Percentiles rank a stretch among this genome's conserved stretches.
Evolutionary conservation across 805 yeast genomes (phyloP).

Genomic region (Saccharomyces eubayanus): DNA sequence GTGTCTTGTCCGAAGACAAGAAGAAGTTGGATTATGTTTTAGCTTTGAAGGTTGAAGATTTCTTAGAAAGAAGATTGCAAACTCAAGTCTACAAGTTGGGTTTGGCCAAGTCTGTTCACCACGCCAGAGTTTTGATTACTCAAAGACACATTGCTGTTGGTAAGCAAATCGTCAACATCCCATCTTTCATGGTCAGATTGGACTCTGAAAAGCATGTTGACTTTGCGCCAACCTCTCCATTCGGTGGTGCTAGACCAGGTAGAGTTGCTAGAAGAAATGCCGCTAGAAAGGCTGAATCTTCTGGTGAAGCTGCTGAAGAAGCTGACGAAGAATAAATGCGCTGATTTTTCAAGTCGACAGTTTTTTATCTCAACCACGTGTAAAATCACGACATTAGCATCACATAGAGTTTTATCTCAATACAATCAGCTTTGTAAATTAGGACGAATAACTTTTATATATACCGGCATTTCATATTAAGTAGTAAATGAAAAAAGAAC

Average conservation of each 20-base stretch:
- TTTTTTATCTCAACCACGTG: background rate
- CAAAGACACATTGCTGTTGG: conserved; percentile 99
- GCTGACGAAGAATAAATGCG: conserved; percentile 61
- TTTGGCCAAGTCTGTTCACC: conserved; percentile 98
- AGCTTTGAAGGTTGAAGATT: conserved; percentile 96
- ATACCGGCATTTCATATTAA: background rate
- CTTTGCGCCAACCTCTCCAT: conserved; percentile 97
- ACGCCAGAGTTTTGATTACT: conserved; percentile 96
- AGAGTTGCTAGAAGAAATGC: conserved; percentile 96
- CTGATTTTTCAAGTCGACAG: background rate
- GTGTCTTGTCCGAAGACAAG: conserved; percentile 98
- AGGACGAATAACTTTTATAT: background rate
- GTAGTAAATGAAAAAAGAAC: background rate
- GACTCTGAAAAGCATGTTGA: conserved; percentile 99
- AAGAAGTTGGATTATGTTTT: conserved; percentile 99
- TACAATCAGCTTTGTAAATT: background rate
- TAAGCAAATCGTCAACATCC: conserved; percentile 97
- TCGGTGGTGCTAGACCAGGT: conserved; percentile 99
- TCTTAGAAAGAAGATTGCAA: conserved; percentile 99
- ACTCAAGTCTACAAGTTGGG: conserved; percentile 99
- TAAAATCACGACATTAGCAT: background rate
- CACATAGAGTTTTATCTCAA: background rate
- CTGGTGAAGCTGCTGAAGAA: conserved; percentile 48
- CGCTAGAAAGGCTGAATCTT: conserved; percentile 49
- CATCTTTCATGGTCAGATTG: conserved; percentile 99